A percentile compares a stretch with the other conserved stretches of the same genome.
These are phyloP conservation scores for Colletotrichum salicis DNA, from an alignment of 2,329 filamentous ascomycete genomes.

Conservation along the genomic window DNA sequence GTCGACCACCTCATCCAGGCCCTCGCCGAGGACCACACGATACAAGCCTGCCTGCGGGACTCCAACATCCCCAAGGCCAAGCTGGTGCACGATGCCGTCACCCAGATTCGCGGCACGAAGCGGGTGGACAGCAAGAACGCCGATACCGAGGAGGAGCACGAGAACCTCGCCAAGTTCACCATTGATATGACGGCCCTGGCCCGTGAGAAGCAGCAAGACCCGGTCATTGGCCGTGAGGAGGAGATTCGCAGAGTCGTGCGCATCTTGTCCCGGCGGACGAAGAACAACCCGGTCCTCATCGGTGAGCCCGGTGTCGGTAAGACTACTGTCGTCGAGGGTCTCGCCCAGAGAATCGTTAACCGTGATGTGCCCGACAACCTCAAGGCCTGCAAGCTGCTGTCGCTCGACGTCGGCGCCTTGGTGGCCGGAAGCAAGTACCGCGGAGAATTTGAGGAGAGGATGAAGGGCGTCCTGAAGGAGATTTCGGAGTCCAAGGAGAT, in stretches of 20 bases:
- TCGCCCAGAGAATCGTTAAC: conserved; percentile 95
- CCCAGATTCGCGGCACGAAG: conserved; percentile 90
- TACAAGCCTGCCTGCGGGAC: conserved; percentile 81
- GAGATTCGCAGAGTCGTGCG: conserved; percentile 93
- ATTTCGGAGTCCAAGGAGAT: conserved; percentile 94
- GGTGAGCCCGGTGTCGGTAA: conserved; percentile 98
- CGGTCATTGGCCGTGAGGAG: conserved; percentile 95
- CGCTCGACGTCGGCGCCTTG: conserved; percentile 92
- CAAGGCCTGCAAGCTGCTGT: conserved; percentile 91
- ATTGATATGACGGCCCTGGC: conserved; percentile 98
- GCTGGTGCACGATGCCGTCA: conserved; percentile 88
- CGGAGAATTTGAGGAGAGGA: conserved; percentile 97
- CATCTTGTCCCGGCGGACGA: conserved; percentile 91
- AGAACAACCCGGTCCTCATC: conserved; percentile 98
- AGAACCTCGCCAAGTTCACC: conserved; percentile 97
- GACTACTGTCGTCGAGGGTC: conserved; percentile 95
- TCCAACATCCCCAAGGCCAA: conserved; percentile 92
- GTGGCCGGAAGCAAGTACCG: conserved; percentile 98
- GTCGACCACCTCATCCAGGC: conserved; percentile 93
- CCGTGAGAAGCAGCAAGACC: conserved; percentile 96
- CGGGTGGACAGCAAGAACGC: conserved; percentile 96
- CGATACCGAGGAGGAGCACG: conserved; percentile 90
- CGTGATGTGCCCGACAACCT: conserved; percentile 96
- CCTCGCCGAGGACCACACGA: conserved; percentile 79
- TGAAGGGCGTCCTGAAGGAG: conserved; percentile 99